Conservation (phyloP, 768 basidiomycete species). For the Hericium erinaceus region DNA sequence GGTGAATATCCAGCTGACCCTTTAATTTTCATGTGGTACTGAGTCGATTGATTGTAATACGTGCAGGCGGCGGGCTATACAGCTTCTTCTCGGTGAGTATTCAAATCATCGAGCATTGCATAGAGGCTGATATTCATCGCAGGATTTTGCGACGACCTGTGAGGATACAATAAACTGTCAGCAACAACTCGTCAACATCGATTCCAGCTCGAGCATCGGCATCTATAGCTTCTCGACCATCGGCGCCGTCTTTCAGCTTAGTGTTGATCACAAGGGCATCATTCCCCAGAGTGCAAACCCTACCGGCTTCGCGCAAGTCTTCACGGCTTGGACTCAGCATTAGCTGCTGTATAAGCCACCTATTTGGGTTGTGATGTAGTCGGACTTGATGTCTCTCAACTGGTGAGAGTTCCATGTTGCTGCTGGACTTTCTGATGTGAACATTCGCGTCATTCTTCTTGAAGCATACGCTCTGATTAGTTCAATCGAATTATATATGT, state of each 20-base stretch:
- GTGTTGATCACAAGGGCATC: constrained; percentile 36
- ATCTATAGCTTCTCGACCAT: constrained; percentile 57
- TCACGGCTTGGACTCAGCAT: constrained; percentile 20
- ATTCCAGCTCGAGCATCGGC: constrained; percentile 35
- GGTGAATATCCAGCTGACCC: constrained; percentile 14
- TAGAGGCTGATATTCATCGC: too few relatives aligned
- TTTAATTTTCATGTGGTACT: too few relatives aligned
- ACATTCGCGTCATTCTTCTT: too few relatives aligned
- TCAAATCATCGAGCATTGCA: too few relatives aligned
- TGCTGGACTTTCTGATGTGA: too few relatives aligned
- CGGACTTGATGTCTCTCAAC: too few relatives aligned
- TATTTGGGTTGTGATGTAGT: too few relatives aligned
- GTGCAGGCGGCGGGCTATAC: constrained; percentile 47
- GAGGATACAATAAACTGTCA: constrained; percentile 41
- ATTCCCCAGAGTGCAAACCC: constrained; percentile 39
- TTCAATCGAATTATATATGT: too few relatives aligned
- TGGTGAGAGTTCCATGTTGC: too few relatives aligned
- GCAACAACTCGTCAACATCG: constrained; percentile 44
- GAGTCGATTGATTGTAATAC: too few relatives aligned
- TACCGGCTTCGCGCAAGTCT: constrained; percentile 41
- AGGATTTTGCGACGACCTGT: constrained; percentile 24
- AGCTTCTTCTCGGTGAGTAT: constrained; percentile 49
- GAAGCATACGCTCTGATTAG: too few relatives aligned
- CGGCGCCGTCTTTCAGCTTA: constrained; percentile 42
- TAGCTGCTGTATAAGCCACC: not conserved